Evolutionary conservation across 176 grass and related monocot genomes (phyloP).

Genomic region (Avena eriantha): DNA sequence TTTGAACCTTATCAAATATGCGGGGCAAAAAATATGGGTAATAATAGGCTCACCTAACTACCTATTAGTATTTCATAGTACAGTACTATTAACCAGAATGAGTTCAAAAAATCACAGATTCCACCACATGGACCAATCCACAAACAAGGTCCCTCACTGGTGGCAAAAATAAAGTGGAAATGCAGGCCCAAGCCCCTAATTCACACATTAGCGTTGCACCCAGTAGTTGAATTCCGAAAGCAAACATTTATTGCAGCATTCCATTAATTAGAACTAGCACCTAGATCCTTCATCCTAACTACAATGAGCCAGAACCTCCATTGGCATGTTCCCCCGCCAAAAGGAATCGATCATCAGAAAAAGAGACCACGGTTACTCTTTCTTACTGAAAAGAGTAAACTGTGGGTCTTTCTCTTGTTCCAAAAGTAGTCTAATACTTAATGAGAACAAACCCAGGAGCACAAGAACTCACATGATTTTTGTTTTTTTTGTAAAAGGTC

Average conservation of each 20-base stretch:
- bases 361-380: neutral
- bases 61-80: neutral
- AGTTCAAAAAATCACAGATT: constrained; percentile 24
- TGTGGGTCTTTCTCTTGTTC: neutral
- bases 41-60: neutral
- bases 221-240: constrained; percentile 14
- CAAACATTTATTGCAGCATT: constrained; percentile 19
- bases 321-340: neutral
- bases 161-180: constrained; percentile 5
- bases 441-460: neutral
- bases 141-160: neutral
- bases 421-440: constrained; percentile 1
- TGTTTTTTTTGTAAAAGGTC: neutral
- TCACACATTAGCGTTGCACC: neutral
- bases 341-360: neutral
- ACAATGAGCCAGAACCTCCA: neutral
- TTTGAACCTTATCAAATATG: neutral
- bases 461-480: neutral
- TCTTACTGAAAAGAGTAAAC: neutral
- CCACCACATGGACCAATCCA: neutral
- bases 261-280: constrained; percentile 10
- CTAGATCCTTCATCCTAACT: neutral
- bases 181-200: neutral
- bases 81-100: neutral
- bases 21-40: neutral